Evolutionary conservation across 208 protist species (phyloP), one percentile per base, ranked within the genome.

Genomic region (Wallacemonas sp.): DNA sequence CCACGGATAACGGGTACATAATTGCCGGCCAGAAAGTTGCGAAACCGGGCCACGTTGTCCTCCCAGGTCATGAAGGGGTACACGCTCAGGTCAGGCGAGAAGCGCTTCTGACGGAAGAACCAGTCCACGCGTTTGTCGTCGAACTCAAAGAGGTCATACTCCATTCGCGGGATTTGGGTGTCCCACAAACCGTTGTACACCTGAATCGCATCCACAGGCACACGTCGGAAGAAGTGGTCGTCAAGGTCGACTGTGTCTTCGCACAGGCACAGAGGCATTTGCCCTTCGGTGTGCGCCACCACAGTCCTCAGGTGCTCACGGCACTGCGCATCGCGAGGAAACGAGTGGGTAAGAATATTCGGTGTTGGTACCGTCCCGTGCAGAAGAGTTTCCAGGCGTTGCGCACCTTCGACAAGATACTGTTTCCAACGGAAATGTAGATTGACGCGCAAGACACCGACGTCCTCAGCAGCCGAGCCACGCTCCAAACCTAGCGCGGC

Each of bases 21-120:
- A 6, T 4, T 57, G 50, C 38, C 32, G n/a, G 30, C 32, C 30
- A 57, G 4, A 4, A 57, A 38, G 4, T 37, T 26, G 4, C 50
- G 50, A 8, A 57, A 33, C 3, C 50, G 29, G n/a, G 33, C 6
- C 50, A 57, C 12, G 30, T 57, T 57, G 30, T 57, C 30, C 19
- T 57, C 50, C 50, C 50, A 57, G 13, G 29, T 57, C 12, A 57
- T 13, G 32, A 27, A 57, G 17, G 50, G 50, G 19, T 41, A 57
- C 5, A 15, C 30, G 32, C 10, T 6, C 10, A 33, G 50, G 22
- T 39, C 24, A 3, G 50, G 50, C 26, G 50, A 17, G 50, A 57
- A 37, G 6, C 29, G 29, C 29, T 39, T 8, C 13, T 37, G 50
- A 5, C 29, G 26, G n/a, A 0, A 24, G 30, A 24, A 57, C 50